These are phyloP conservation scores for Geotrichum phurueaensis DNA, from an alignment of 1,139 yeast species.

Conservation along the genomic window DNA sequence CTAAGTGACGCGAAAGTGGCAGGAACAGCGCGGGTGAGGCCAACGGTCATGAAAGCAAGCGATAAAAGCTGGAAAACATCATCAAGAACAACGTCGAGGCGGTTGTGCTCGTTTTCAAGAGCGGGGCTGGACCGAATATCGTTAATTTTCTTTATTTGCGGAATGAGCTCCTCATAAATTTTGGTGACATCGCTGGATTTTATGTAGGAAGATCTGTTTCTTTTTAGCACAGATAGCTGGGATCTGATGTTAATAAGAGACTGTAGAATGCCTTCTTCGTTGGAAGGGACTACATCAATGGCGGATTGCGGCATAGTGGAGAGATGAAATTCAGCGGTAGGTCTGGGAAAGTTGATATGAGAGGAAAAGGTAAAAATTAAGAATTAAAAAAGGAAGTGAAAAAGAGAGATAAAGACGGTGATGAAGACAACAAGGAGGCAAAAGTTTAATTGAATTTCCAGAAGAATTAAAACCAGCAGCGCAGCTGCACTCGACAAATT, in stretches of 20 bases:
- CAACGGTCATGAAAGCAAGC: conserved; percentile 83
- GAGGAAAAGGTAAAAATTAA: too few relatives aligned
- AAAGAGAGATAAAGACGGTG: too few relatives aligned
- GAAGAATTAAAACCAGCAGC: too few relatives aligned
- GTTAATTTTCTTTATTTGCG: conserved; percentile 31
- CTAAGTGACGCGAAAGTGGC: conserved; percentile 86
- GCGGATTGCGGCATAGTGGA: conserved; percentile 6
- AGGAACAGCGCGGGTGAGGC: conserved; percentile 82
- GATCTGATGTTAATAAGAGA: conserved; percentile 40
- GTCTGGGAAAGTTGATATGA: too few relatives aligned
- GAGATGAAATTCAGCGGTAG: neutral
- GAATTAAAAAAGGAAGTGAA: too few relatives aligned
- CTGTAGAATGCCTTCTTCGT: conserved; percentile 43
- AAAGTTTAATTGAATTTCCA: too few relatives aligned
- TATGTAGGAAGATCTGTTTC: conserved; percentile 47
- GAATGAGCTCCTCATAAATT: conserved; percentile 40
- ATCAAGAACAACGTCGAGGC: conserved; percentile 68
- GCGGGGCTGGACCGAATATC: conserved; percentile 30
- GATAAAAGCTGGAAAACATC: conserved; percentile 85
- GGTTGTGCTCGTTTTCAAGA: conserved; percentile 26
- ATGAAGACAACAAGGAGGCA: too few relatives aligned
- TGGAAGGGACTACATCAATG: conserved; percentile 31
- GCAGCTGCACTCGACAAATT: too few relatives aligned
- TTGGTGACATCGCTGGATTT: conserved; percentile 47
- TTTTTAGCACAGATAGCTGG: conserved; percentile 43